Evolutionary conservation across 306 rosid species (phyloP), one percentile per base, ranked within the genome.

Genomic region (Prunus kanzakura): DNA sequence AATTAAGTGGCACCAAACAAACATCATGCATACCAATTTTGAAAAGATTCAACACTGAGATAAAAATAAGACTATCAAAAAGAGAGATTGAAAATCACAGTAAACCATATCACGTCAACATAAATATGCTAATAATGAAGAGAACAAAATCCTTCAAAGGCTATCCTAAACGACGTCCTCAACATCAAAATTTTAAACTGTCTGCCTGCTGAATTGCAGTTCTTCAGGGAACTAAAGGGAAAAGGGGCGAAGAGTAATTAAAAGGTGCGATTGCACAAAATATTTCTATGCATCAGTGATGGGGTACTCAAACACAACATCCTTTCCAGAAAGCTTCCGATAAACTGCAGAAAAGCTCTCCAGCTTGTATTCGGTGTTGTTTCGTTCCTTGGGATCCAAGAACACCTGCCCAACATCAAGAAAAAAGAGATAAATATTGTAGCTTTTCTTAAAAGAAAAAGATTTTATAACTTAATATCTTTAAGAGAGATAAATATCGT

Each of bases 351-450:
- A 29, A 68, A 91, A 93, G 25, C 92, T 88, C 76, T 93, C 98
- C 73, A 93, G 72, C 83, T 93, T 93, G 86, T 91, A 93, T 72
- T 93, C 97, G 0, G 97, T 91, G 78, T 88, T 89, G 89, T 89
- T 93, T 4, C 91, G 77, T 69, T 91, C 98, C 85, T 93, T 93
- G 2, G 98, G 96, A 50, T 93, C 98, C 88, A 93, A 87, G 83
- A 86, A 85, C 43, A 93, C 92, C 98, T 93, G 74, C 11, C 0
- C 19, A 71, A 45, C 46, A 60, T 2, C 8, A 73, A 0, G 49
- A 16, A 45, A 52, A 20, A 22, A 2, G 8, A 8, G 3, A 1
- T 30, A 7, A 63, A 8, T 15, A 25, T 25, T 14, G 19, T 6
- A 14, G 35, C 8, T 61, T 27, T 60, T 20, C 1, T 16, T 3